phyloP scores from a whole-genome alignment of 2,329 filamentous ascomycete genomes.

The Neophaeococcomyces aloes region DNA sequence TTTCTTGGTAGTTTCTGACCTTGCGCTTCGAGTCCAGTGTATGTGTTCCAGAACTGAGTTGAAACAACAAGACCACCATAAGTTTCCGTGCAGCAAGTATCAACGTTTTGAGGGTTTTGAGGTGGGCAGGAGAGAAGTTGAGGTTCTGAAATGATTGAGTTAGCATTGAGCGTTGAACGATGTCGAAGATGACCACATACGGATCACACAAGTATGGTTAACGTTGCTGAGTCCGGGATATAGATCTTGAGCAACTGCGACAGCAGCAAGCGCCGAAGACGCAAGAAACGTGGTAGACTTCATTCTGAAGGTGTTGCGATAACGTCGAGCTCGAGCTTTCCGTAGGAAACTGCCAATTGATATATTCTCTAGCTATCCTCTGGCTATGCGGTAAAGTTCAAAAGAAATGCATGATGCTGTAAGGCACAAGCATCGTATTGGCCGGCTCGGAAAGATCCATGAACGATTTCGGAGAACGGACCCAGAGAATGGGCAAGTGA shows the following conservation, averaged over 20 bases:
- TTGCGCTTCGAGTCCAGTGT: slow-evolving; percentile 48
- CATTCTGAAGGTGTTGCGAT: background rate
- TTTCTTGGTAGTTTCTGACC: slow-evolving; percentile 50
- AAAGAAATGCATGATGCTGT: background rate
- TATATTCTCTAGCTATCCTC: background rate
- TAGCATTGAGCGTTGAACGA: slow-evolving; percentile 11
- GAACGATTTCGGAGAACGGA: background rate
- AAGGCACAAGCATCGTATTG: slow-evolving; percentile 1
- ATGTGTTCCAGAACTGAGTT: slow-evolving; percentile 48
- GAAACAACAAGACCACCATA: slow-evolving; percentile 50
- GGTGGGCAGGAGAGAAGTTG: slow-evolving; percentile 40
- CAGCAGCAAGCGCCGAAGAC: background rate
- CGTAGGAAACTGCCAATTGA: background rate
- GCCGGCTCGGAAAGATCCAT: background rate
- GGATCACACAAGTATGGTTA: slow-evolving; percentile 49
- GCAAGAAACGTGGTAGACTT: slow-evolving; percentile 6
- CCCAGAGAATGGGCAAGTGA: background rate
- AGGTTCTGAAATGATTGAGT: slow-evolving; percentile 15
- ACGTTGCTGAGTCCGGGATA: slow-evolving; percentile 37
- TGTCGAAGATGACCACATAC: slow-evolving; percentile 22
- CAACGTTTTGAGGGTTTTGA: slow-evolving; percentile 34
- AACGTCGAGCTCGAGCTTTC: background rate
- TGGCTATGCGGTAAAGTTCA: background rate
- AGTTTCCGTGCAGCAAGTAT: slow-evolving; percentile 56
- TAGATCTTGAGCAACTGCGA: slow-evolving; percentile 27